phyloP scores from a whole-genome alignment of 2,329 filamentous ascomycete genomes.

The Talaromyces marneffei region DNA sequence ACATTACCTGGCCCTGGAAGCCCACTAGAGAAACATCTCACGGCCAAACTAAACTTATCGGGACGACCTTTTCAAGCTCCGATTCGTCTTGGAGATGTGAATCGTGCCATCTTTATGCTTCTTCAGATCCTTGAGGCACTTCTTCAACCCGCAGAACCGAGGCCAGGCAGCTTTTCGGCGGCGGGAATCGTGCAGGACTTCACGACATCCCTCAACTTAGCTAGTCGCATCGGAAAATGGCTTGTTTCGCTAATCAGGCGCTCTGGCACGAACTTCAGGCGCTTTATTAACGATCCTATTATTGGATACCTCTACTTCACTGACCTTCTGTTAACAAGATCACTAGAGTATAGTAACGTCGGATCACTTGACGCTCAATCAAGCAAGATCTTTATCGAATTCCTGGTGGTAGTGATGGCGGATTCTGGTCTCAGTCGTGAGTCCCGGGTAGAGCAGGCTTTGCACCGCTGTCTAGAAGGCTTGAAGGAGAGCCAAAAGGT shows the following conservation, averaged over 20 bases:
- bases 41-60: conserved; percentile 27
- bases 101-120: conserved; percentile 21
- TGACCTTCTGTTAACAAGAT: conserved; percentile 20
- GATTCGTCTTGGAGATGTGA: conserved; percentile 25
- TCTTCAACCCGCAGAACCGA: conserved; percentile 15
- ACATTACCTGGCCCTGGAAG: conserved; percentile 24
- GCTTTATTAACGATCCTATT: conserved; percentile 19
- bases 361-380: conserved; percentile 24
- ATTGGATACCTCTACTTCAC: conserved; percentile 25
- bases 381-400: conserved; percentile 27
- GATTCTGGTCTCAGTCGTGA: conserved; percentile 21
- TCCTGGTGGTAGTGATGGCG: conserved; percentile 26
- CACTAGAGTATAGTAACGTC: conserved; percentile 17
- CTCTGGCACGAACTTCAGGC: conserved; percentile 4
- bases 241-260: conserved; percentile 25
- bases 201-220: conserved; percentile 30
- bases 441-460: conserved; percentile 25
- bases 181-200: conserved; percentile 28
- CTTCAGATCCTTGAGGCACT: conserved; percentile 29
- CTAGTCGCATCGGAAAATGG: conserved; percentile 29
- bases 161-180: conserved; percentile 17
- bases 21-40: conserved; percentile 25
- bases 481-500: conserved; percentile 18
- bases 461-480: conserved; percentile 27
- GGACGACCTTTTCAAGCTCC: conserved; percentile 23